Evolutionary conservation across 202 grass and related monocot species (phyloP).

Genomic region (Setaria italica): DNA sequence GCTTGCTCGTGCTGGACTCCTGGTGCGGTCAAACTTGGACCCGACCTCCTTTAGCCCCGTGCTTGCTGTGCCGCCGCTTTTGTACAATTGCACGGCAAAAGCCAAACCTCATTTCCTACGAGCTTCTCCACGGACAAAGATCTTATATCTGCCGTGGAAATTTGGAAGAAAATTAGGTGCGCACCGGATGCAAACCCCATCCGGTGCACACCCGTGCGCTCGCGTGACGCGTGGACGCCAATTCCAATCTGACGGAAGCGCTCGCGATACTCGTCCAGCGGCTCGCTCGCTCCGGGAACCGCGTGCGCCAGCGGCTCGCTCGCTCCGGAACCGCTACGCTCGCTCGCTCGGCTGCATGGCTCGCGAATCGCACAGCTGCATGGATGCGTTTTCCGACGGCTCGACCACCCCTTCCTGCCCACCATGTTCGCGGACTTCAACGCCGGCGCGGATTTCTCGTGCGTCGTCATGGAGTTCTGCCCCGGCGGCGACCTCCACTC

Average conservation of each 20-base stretch:
- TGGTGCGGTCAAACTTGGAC: constrained; percentile 17
- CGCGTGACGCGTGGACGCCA: too few species aligned
- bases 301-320: too few species aligned
- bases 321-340: too few species aligned
- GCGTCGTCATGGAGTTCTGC: constrained; percentile 89
- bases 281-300: too few species aligned
- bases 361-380: too few species aligned
- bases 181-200: too few species aligned
- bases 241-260: too few species aligned
- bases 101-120: background rate
- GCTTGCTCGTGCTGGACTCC: background rate
- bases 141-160: background rate
- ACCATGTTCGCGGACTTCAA: constrained; percentile 92
- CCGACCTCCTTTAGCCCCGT: background rate
- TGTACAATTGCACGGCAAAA: background rate
- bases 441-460: constrained; percentile 71
- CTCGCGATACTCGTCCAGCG: too few species aligned
- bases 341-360: too few species aligned
- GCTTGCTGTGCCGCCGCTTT: background rate
- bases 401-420: constrained; percentile 95
- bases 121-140: background rate
- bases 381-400: too few species aligned
- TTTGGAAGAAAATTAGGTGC: too few species aligned
- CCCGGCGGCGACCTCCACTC: constrained; percentile 82
- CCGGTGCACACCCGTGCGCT: too few species aligned